Conservation (phyloP, 495 filamentous ascomycete genomes). For the Aspergillus egyptiacus region DNA sequence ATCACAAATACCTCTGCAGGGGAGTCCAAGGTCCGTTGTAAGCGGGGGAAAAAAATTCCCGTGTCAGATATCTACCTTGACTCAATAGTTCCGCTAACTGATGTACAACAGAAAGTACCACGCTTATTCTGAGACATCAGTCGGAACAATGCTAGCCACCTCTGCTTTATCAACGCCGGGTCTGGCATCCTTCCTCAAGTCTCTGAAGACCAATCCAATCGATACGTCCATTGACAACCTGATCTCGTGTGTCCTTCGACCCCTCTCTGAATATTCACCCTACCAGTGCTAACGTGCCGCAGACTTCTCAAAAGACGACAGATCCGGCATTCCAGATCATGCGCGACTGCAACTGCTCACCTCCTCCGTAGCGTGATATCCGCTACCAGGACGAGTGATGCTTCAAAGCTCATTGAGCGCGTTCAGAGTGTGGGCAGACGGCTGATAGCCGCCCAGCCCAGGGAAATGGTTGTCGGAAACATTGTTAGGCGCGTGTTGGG, state of each 20-base stretch:
- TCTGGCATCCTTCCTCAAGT: slow-evolving; percentile 68
- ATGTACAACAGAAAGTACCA: not conserved
- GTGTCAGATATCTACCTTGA: not conserved
- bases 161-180: slow-evolving; percentile 55
- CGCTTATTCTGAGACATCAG: not conserved
- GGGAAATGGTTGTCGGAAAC: slow-evolving; percentile 88
- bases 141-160: slow-evolving; percentile 42
- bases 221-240: slow-evolving; percentile 77
- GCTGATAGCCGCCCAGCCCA: slow-evolving; percentile 73
- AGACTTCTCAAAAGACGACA: slow-evolving; percentile 87
- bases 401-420: slow-evolving; percentile 67
- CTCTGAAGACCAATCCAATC: slow-evolving; percentile 62
- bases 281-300: slow-evolving; percentile 9
- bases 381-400: slow-evolving; percentile 57
- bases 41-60: not conserved
- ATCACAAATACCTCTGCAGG: not conserved
- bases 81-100: slow-evolving; percentile 7
- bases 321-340: slow-evolving; percentile 77
- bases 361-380: slow-evolving; percentile 79
- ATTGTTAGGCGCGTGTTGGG: slow-evolving; percentile 85
- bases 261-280: not conserved
- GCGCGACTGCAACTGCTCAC: slow-evolving; percentile 84
- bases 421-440: slow-evolving; percentile 69
- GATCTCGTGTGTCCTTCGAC: slow-evolving; percentile 56
- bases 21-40: slow-evolving; percentile 1